phyloP scores from a whole-genome alignment of 192 early-diverging fungal species.

The Coemansia sp. region DNA sequence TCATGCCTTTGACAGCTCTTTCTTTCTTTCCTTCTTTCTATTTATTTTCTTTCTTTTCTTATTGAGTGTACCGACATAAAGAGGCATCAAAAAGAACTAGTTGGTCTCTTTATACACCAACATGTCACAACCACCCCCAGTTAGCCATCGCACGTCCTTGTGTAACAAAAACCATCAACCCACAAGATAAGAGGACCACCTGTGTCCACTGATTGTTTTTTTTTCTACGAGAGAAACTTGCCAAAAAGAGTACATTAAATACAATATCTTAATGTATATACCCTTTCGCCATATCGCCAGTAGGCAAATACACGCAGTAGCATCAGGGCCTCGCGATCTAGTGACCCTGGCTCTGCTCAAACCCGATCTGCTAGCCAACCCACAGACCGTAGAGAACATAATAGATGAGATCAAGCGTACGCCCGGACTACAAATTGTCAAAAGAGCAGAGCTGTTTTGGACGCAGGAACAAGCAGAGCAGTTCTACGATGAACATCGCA shows the following conservation, averaged over 20 bases:
- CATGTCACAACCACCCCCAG: too few species aligned
- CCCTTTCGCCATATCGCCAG: neutral
- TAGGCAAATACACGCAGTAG: neutral
- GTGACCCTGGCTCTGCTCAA: conserved; percentile 70
- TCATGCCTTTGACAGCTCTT: neutral
- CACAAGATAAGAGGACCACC: too few species aligned
- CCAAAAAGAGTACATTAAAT: too few species aligned
- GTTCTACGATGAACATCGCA: conserved; percentile 70
- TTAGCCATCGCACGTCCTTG: neutral
- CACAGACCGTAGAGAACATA: conserved; percentile 42
- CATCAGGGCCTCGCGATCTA: conserved; percentile 17
- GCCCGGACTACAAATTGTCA: conserved; percentile 43
- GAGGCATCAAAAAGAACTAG: too few species aligned
- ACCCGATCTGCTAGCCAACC: conserved; percentile 70
- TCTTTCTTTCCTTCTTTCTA: neutral
- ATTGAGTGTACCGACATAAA: too few species aligned
- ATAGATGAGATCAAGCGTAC: conserved; percentile 42
- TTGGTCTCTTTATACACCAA: too few species aligned
- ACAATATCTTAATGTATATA: neutral
- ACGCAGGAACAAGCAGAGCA: conserved; percentile 56
- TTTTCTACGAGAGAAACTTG: too few species aligned
- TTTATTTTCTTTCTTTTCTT: neutral
- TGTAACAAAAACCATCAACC: neutral
- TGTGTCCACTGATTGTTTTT: too few species aligned
- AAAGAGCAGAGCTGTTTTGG: conserved; percentile 56